Conservation (phyloP, 148 eudicot species). For the Rheum nobile region DNA sequence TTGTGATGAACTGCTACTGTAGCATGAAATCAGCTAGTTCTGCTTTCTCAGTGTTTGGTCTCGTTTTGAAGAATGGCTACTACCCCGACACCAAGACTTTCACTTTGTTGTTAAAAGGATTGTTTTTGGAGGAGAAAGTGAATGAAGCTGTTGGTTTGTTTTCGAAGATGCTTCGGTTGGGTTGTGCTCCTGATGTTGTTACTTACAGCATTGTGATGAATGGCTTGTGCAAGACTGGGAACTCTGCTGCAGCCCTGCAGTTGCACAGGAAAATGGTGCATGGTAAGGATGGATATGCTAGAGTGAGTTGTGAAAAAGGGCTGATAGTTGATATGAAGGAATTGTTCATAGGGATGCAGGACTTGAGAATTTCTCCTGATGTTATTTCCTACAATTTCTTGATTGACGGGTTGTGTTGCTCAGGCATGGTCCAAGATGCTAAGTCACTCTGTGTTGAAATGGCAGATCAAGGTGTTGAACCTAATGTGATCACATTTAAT, state of each 20-base stretch:
- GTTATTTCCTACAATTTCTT: background rate
- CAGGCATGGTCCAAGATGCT: background rate
- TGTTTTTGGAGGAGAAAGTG: slow-evolving; percentile 12
- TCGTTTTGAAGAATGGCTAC: slow-evolving; percentile 20
- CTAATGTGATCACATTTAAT: background rate
- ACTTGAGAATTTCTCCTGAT: background rate
- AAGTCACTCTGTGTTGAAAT: slow-evolving; percentile 2
- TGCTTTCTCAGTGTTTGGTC: slow-evolving; percentile 19
- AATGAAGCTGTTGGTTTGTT: slow-evolving; percentile 11
- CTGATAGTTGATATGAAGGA: background rate
- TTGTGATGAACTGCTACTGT: slow-evolving; percentile 18
- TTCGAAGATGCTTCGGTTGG: slow-evolving; percentile 13
- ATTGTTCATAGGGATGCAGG: background rate
- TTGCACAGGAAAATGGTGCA: slow-evolving; percentile 11
- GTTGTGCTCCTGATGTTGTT: slow-evolving; percentile 15
- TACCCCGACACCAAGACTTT: slow-evolving; percentile 12
- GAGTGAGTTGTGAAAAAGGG: background rate
- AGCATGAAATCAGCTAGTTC: slow-evolving; percentile 8
- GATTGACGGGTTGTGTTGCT: background rate
- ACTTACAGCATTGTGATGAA: slow-evolving; percentile 16
- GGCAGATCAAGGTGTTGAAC: slow-evolving; percentile 14
- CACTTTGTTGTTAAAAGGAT: slow-evolving; percentile 16
- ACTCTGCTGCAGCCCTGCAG: slow-evolving; percentile 11
- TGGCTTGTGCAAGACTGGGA: slow-evolving; percentile 18
- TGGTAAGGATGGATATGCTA: background rate